These are phyloP conservation scores for Cryphonectria japonica DNA, from an alignment of 2,329 filamentous ascomycete species.

Conservation along the genomic window DNA sequence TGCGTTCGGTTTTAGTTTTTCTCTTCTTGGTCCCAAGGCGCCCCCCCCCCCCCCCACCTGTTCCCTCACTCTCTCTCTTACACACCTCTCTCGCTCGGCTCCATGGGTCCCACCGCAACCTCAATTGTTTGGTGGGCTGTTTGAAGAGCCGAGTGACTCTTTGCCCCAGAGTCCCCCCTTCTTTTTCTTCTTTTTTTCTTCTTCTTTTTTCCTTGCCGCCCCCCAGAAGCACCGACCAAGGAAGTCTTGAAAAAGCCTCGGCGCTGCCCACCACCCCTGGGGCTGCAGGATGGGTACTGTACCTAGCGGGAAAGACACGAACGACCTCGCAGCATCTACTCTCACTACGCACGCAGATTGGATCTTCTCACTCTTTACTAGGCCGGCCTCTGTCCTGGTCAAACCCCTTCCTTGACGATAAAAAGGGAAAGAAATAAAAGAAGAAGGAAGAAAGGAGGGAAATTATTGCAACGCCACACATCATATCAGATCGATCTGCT, in stretches of 20 bases:
- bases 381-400: neutral
- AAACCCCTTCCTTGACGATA: neutral
- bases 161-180: constrained; percentile 2
- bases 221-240: constrained; percentile 1
- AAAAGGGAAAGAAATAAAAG: neutral
- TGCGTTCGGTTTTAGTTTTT: constrained; percentile 1
- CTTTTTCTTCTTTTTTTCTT: neutral
- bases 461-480: neutral
- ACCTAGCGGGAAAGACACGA: neutral
- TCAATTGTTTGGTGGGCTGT: constrained; percentile 2
- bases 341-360: neutral
- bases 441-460: neutral
- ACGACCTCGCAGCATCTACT: constrained; percentile 7
- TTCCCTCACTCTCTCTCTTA: neutral
- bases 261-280: constrained; percentile 11
- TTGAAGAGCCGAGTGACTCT: constrained; percentile 25
- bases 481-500: neutral
- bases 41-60: constrained; percentile 4
- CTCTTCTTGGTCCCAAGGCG: neutral
- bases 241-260: constrained; percentile 15
- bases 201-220: neutral
- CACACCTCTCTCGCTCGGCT: neutral
- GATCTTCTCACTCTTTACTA: neutral
- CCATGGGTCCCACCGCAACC: constrained; percentile 9
- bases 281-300: neutral